Base-by-base conservation (phyloP, 2,329 filamentous ascomycete species). In the Berkeleyomyces rouxiae region DNA sequence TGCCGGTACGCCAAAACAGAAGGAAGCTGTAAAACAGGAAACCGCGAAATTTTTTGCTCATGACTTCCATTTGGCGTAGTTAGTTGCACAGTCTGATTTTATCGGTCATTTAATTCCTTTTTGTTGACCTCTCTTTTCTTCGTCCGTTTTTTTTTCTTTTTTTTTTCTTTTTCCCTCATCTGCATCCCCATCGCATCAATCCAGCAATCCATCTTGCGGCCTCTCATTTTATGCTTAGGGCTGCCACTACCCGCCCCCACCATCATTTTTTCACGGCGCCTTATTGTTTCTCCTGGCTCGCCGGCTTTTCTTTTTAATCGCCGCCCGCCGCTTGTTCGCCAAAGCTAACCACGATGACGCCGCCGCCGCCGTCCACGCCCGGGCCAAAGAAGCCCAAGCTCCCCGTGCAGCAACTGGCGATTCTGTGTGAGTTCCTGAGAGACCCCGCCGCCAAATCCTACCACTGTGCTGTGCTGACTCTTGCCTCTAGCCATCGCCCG, bases 401-500 rank as follows among this genome's bases (percentile, higher is more conserved):
- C 42, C 63, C 63, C 10, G 63, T 62, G 44, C 59, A 64, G 55
- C 63, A 64, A 33, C 55, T 64, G 43, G 53, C 63, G 36, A 64
- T 62, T 46, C 63, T 64, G 3, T 40, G 60, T 62, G 62, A 36
- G 63, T 70, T 39, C 37, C 11, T 44, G 23, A 23, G 23, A 23
- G 23, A 23, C 58, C 10, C 37, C 58, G 37, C 36, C 23, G 10
- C 11, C 55, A 16, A 36, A n/a, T 16, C 13, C 10, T 7, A 5
- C 10, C 31, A 5, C 39, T n/a, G 23, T 16, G n/a, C 58, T 16
- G 1, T 11, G 36, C 40, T 58, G 58, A 55, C 42, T 16, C 36
- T 13, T 40, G 64, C 43, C 40, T 37, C 9, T 67, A 90, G 87
- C 86, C 71, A 79, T 90, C 75, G 88, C 86, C 70, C 81, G 88